phyloP scores from a whole-genome alignment of 1,284 basidiomycete species.

The Vanrija pseudolonga region DNA sequence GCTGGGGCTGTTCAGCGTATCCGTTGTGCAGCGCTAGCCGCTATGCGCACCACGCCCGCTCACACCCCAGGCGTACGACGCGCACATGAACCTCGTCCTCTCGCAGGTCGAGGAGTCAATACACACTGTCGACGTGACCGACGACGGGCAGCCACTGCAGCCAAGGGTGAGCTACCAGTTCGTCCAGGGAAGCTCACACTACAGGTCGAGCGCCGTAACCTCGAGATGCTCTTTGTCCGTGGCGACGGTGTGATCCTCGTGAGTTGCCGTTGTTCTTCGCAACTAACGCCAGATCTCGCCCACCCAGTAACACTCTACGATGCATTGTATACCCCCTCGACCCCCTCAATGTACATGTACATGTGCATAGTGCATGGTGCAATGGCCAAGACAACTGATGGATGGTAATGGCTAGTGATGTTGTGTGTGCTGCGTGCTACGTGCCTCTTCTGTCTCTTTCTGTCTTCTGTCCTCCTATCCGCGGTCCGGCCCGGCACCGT shows the following conservation, averaged over 20 bases:
- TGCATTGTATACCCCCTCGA: constrained; percentile 1
- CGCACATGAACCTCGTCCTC: constrained; percentile 98
- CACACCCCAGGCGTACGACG: constrained; percentile 82
- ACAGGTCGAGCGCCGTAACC: constrained; percentile 86
- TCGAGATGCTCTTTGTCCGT: constrained; percentile 97
- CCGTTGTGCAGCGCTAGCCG: background rate
- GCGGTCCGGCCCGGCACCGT: background rate
- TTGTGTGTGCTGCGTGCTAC: background rate
- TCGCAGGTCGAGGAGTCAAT: constrained; percentile 97
- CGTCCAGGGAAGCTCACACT: background rate
- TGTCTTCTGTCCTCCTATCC: background rate
- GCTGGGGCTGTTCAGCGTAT: background rate
- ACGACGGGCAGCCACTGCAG: constrained; percentile 50
- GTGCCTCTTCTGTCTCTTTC: background rate
- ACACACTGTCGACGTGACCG: constrained; percentile 73
- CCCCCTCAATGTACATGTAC: constrained; percentile 5
- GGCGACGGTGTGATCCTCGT: constrained; percentile 93
- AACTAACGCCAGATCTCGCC: constrained; percentile 14
- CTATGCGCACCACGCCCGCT: background rate
- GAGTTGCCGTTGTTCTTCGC: constrained; percentile 28
- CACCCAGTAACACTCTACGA: constrained; percentile 10
- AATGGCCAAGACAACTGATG: background rate
- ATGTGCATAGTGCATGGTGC: constrained; percentile 9
- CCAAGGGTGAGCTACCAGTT: constrained; percentile 47
- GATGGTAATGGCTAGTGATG: background rate